Evolutionary conservation across 148 eudicot genomes (phyloP).

Genomic region (Bassia scoparia): DNA sequence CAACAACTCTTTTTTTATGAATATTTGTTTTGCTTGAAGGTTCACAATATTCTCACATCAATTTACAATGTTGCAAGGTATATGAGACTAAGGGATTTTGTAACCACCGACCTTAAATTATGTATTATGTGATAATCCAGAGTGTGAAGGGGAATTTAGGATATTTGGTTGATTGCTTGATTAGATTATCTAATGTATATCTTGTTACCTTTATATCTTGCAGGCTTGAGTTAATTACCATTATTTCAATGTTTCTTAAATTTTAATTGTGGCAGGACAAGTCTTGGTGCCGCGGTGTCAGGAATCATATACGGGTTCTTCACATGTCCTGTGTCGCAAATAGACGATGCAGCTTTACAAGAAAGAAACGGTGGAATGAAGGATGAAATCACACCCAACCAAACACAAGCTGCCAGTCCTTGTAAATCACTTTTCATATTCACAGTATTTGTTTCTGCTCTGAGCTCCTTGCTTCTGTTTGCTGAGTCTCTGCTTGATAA

Average conservation of each 20-base stretch:
- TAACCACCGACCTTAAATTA: too few relatives aligned
- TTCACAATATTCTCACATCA: too few relatives aligned
- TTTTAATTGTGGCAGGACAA: slow-evolving; percentile 46
- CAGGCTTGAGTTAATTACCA: too few relatives aligned
- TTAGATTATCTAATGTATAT: too few relatives aligned
- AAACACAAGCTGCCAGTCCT: slow-evolving; percentile 40
- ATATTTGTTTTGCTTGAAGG: too few relatives aligned
- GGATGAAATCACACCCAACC: slow-evolving; percentile 48
- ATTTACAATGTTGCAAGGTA: too few relatives aligned
- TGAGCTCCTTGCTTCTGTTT: slow-evolving; percentile 41
- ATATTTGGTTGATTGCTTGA: too few relatives aligned
- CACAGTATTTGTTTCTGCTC: slow-evolving; percentile 40
- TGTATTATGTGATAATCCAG: too few relatives aligned
- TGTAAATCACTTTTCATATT: slow-evolving; percentile 59
- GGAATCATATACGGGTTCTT: slow-evolving; percentile 56
- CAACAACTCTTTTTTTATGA: neutral
- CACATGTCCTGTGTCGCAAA: slow-evolving; percentile 48
- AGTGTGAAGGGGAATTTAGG: too few relatives aligned
- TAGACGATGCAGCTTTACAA: slow-evolving; percentile 40
- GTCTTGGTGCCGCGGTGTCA: slow-evolving; percentile 55
- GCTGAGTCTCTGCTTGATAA: slow-evolving; percentile 43
- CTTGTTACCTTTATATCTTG: too few relatives aligned
- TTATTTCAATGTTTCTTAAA: too few relatives aligned
- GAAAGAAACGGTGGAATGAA: slow-evolving; percentile 17
- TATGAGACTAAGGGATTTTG: too few relatives aligned